Base-by-base conservation (phyloP, 176 grass and related monocot genomes). In the Triticum monococcum region DNA sequence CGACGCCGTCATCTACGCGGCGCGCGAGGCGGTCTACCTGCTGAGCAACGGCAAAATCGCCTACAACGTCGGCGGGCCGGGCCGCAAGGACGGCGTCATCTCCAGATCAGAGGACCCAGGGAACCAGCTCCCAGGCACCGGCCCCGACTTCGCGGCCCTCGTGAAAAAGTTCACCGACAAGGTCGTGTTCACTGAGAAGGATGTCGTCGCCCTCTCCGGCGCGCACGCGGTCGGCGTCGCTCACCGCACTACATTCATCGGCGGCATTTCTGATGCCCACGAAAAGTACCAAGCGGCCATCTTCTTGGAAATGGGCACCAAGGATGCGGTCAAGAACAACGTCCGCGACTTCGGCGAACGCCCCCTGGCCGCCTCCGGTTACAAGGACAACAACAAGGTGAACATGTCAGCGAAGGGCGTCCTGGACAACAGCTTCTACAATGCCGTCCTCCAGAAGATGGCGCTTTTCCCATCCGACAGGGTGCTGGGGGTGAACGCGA, bases 171-270 rank as follows among this genome's bases (percentile, higher is more conserved):
- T 41, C 38, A 41, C 38, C 8, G 38, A 7, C 36, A 84, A 82
- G 56, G 71, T 46, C 36, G 5, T 37, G 3, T 33, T 94, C 10
- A 62, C n/a, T 43, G 22, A 61, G 26, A 28, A 17, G 24, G 89
- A 91, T 23, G 75, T 89, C 83, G 69, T 84, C 87, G 68, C 81
- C 63, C 48, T 94, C 69, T 64, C 86, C 62, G 87, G 86, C 12
- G 92, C 89, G 10, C 92, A 94, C 61, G 67, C 85, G 3, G 41
- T 94, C 23, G 92, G 86, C 64, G 18, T 86, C 33, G 71, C 59
- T 32, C 92, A 48, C 31, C n/a, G n/a, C n/a, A n/a, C n/a, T n/a
- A n/a, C n/a, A n/a, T n/a, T n/a, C n/a, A n/a, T n/a, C n/a, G n/a
- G n/a, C n/a, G n/a, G n/a, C n/a, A n/a, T n/a, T n/a, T n/a, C n/a